Conservation (phyloP, 2,329 filamentous ascomycete species). For the Aspergillus sp. region DNA sequence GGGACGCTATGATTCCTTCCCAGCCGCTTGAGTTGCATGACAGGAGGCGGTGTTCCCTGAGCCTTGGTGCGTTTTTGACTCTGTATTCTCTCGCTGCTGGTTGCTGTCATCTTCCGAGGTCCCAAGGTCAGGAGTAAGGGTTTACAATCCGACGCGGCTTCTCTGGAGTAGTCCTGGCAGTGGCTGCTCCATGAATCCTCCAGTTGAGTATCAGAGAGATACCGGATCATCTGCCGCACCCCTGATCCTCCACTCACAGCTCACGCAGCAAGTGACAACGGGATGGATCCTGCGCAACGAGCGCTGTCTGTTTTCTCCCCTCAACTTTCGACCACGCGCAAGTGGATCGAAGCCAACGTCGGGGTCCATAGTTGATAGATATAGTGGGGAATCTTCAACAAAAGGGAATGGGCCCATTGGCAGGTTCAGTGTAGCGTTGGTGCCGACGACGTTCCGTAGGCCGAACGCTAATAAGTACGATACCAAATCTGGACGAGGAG, state of each 20-base stretch:
- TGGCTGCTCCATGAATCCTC: not conserved
- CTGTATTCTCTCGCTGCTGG: not conserved
- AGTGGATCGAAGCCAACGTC: conserved; percentile 21
- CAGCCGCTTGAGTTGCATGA: conserved; percentile 8
- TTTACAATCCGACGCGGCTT: not conserved
- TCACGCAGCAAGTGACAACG: conserved; percentile 9
- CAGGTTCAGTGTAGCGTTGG: conserved; percentile 15
- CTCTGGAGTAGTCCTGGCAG: not conserved
- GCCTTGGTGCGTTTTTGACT: not conserved
- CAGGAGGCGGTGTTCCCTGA: conserved; percentile 6
- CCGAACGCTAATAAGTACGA: conserved; percentile 2
- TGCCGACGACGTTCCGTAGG: conserved; percentile 1
- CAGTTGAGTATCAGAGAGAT: not conserved
- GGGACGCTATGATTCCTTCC: conserved; percentile 6
- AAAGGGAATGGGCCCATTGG: not conserved
- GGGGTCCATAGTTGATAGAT: conserved; percentile 22
- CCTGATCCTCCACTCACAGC: conserved; percentile 1
- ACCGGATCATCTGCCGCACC: not conserved
- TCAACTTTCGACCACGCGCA: conserved; percentile 16
- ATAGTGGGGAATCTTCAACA: conserved; percentile 21
- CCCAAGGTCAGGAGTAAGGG: not conserved
- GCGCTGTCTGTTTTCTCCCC: conserved; percentile 9
- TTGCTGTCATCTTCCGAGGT: not conserved
- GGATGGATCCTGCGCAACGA: conserved; percentile 9
- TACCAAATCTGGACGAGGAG: conserved; percentile 3